These are phyloP conservation scores for Huiozyma naganishii DNA, from an alignment of 805 yeast species.

Conservation along the genomic window DNA sequence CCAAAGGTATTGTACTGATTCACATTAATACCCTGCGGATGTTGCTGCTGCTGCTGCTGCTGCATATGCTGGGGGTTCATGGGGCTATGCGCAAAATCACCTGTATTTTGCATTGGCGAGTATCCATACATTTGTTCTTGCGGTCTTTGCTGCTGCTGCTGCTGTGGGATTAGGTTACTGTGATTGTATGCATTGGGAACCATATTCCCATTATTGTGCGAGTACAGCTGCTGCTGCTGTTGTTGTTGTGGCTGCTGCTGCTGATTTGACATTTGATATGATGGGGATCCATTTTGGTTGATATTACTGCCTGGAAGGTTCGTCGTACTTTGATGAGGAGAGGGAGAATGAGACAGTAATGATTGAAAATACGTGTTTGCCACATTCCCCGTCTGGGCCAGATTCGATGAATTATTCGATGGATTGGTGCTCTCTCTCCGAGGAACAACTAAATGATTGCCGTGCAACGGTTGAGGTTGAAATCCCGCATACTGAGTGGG, in stretches of 20 bases:
- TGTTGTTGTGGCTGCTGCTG: constrained; percentile 1
- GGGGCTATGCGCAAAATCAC: constrained; percentile 2
- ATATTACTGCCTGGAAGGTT: constrained; percentile 5
- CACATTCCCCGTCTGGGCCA: constrained; percentile 8
- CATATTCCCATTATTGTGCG: neutral
- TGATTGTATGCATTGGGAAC: neutral
- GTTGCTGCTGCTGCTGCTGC: constrained; percentile 12
- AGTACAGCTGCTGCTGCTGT: neutral
- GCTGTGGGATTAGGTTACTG: neutral
- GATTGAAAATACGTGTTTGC: constrained; percentile 22
- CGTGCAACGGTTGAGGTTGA: no score
- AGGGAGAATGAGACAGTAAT: constrained; percentile 20
- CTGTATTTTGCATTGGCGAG: neutral
- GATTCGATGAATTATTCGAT: neutral
- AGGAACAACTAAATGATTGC: neutral
- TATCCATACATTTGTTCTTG: constrained; percentile 1
- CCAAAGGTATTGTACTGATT: neutral
- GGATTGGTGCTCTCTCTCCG: neutral
- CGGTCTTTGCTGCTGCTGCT: constrained; percentile 1
- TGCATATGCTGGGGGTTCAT: constrained; percentile 11
- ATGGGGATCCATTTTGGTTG: neutral
- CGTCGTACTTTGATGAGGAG: constrained; percentile 16
- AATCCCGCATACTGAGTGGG: no score
- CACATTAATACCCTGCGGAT: constrained; percentile 6
- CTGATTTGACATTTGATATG: neutral